Percentiles rank a stretch among this genome's conserved stretches.
Evolutionary conservation across 257 asterid species (phyloP).

Genomic region (Petrea volubilis): DNA sequence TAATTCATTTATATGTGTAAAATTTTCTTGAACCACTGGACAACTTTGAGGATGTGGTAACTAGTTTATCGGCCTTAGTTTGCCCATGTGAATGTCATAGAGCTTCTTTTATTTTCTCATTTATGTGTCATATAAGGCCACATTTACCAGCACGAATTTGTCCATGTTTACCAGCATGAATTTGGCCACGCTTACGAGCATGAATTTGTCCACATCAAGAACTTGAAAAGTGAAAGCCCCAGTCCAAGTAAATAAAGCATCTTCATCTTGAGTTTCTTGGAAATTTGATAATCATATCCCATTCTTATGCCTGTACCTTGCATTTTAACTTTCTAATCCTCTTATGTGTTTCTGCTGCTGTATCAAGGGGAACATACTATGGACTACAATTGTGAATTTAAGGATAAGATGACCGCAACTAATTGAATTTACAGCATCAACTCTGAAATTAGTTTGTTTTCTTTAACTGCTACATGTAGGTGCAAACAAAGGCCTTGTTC

Average conservation of each 20-base stretch:
- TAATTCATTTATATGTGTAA: background rate
- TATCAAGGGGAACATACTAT: no score
- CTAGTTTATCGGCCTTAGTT: background rate
- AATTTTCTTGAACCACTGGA: background rate
- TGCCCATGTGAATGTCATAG: background rate
- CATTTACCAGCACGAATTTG: background rate
- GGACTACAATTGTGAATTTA: no score
- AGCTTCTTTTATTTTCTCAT: slow-evolving; percentile 1
- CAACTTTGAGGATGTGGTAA: background rate
- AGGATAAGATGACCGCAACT: no score
- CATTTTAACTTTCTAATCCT: background rate
- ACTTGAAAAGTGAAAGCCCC: background rate
- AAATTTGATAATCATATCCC: background rate
- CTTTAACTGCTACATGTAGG: no score
- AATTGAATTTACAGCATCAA: no score
- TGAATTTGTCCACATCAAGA: no score
- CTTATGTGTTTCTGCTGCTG: no score
- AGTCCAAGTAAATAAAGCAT: background rate
- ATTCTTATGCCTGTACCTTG: background rate
- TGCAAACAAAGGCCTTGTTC: no score
- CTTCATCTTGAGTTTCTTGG: slow-evolving; percentile 16
- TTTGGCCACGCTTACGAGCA: no score
- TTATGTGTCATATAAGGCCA: background rate
- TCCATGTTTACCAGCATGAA: no score
- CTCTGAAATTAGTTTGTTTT: no score